Conservation (phyloP, 768 basidiomycete species). For the Boletus huronensis region DNA sequence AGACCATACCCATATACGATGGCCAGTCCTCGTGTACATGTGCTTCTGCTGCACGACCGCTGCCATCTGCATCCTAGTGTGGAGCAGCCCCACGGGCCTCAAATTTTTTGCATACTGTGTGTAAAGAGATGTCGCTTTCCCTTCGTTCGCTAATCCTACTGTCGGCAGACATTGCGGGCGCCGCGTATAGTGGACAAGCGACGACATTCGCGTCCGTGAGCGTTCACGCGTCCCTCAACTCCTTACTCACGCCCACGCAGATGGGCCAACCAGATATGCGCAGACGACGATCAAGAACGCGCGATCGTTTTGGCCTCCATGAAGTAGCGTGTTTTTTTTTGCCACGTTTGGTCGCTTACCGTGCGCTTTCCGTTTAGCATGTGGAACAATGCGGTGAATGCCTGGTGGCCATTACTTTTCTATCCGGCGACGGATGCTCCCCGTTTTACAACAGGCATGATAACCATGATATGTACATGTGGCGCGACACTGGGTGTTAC, state of each 20-base stretch:
- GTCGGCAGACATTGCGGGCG: constrained; percentile 51
- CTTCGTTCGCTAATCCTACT: background rate
- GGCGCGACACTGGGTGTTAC: constrained; percentile 55
- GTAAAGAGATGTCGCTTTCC: constrained; percentile 15
- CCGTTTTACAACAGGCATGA: constrained; percentile 63
- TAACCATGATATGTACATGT: constrained; percentile 59
- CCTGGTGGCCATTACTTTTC: constrained; percentile 69
- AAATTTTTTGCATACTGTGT: constrained; percentile 75
- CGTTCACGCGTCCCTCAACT: background rate
- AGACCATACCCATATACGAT: constrained; percentile 52
- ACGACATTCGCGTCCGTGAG: constrained; percentile 63
- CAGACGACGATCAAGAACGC: constrained; percentile 67
- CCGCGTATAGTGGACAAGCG: constrained; percentile 73
- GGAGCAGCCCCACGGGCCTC: constrained; percentile 55
- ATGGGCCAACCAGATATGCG: constrained; percentile 79
- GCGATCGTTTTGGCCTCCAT: constrained; percentile 69
- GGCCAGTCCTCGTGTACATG: constrained; percentile 68
- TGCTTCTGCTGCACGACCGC: constrained; percentile 50
- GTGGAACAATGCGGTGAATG: constrained; percentile 68
- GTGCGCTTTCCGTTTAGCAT: constrained; percentile 37
- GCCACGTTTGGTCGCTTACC: background rate
- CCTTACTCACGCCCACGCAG: constrained; percentile 28
- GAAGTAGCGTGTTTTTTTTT: constrained; percentile 46
- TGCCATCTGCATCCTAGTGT: constrained; percentile 57
- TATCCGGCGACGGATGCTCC: constrained; percentile 76